Evolutionary conservation across 805 yeast species (phyloP), one percentile per base, ranked within the genome.

Genomic region (Wickerhamiella parazyma): DNA sequence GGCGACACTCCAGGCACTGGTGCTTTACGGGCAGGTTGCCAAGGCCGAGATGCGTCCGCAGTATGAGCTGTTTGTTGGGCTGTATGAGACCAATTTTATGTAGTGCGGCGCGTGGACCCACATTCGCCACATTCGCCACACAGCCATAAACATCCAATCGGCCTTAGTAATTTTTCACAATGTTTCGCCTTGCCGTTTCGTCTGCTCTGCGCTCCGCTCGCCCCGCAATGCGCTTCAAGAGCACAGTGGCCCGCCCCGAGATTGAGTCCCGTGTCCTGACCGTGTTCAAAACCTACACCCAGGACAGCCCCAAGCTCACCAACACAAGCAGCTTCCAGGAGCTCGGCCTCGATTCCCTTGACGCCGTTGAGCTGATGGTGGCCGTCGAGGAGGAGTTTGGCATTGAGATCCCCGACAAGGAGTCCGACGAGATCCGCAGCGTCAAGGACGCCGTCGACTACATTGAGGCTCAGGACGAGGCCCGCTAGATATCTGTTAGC

Each of bases 351-450:
- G 98, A 89, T 65, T 83, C 95, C 8, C 72, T 89, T 53, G 98
- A 89, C 59, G 81, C 91, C 50, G 95, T 89, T 49, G 98, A 89
- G 69, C 87, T 91, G 45, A 73, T 91, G 55, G 94, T 91, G 64
- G 95, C 95, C 46, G 79, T 89, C 58, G 98, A 89, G 70, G 95
- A 87, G 71, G 87, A 79, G 62, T 79, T 79, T 52, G 70, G 68
- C 45, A 61, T 70, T 47, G 69, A 57, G 55, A 61, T 61, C 51
- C 58, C 53, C 42, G 64, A 63, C 67, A 78, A 81, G 62, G 83
- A 84, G 55, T 91, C 95, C 44, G 96, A 89, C 62, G 87, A 81
- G 60, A 78, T 91, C 64, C 85, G 81, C 69, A 83, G 94, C 45
- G 91, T 91, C 51, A 86, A 84, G 54, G 94, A 87, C 68, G 94